A percentile compares a stretch with the other conserved stretches of the same genome.
These are phyloP conservation scores for Gynostemma pentaphyllum DNA, from an alignment of 306 rosid species.

Conservation along the genomic window DNA sequence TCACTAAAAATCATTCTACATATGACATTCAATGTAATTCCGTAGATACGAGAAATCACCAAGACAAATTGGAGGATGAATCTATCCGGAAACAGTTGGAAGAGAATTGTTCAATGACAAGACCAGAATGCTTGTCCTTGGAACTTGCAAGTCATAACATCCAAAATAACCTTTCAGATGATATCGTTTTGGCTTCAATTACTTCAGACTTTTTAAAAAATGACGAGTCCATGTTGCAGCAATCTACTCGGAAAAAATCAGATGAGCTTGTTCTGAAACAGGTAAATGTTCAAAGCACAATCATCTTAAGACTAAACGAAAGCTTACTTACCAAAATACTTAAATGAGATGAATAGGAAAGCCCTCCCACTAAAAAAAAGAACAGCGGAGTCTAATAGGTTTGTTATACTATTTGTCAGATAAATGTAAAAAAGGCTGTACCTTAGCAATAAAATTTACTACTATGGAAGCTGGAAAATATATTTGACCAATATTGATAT, in stretches of 20 bases:
- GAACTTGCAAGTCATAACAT: conserved; percentile 27
- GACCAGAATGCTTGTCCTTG: conserved; percentile 9
- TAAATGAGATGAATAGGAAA: not conserved
- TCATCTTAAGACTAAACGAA: conserved; percentile 6
- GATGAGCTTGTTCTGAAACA: conserved; percentile 18
- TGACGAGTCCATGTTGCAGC: conserved; percentile 13
- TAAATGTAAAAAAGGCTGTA: not conserved
- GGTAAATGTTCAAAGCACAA: conserved; percentile 22
- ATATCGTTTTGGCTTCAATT: conserved; percentile 18
- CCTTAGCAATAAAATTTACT: not conserved
- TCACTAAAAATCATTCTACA: conserved; percentile 17
- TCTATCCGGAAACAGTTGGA: conserved; percentile 20
- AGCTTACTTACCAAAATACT: not conserved
- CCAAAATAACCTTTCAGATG: conserved; percentile 21
- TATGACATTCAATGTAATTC: conserved; percentile 17
- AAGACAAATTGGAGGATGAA: conserved; percentile 19
- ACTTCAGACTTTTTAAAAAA: conserved; percentile 8
- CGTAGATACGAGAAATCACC: conserved; percentile 17
- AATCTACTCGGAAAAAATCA: conserved; percentile 14
- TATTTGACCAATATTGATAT: not conserved
- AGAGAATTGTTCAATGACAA: conserved; percentile 17
- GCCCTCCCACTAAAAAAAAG: not conserved
- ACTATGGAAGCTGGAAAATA: not conserved
- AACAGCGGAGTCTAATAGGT: not conserved
- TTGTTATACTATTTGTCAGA: not conserved